These are phyloP conservation scores for Emericellopsis cladophorae DNA, from an alignment of 2,329 filamentous ascomycete genomes.

Conservation along the genomic window DNA sequence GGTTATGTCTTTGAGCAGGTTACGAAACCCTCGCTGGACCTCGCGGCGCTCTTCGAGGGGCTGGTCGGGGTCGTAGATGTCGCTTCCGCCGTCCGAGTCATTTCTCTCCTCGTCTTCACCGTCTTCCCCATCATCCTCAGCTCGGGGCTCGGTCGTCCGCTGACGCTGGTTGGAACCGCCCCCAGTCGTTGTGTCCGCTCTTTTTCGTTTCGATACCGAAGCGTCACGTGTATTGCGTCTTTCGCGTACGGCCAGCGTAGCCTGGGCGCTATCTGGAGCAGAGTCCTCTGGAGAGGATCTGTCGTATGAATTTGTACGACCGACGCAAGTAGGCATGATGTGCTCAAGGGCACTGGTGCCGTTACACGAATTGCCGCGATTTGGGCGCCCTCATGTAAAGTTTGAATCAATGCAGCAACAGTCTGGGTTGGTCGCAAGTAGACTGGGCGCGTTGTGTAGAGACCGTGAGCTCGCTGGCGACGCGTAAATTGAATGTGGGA, in stretches of 20 bases:
- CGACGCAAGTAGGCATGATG: no score
- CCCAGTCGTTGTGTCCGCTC: slow-evolving; percentile 11
- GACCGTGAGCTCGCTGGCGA: no score
- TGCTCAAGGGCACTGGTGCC: no score
- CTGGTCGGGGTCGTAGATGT: slow-evolving; percentile 73
- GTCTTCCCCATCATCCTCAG: slow-evolving; percentile 2
- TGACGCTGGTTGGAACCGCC: slow-evolving; percentile 10
- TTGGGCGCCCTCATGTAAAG: no score
- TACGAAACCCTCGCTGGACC: slow-evolving; percentile 57
- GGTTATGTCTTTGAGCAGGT: slow-evolving; percentile 43
- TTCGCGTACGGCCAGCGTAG: slow-evolving; percentile 8
- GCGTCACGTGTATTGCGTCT: slow-evolving; percentile 6
- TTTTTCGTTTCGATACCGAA: slow-evolving; percentile 19
- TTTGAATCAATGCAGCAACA: no score
- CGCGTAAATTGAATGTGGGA: no score
- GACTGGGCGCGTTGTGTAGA: no score
- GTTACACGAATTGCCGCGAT: no score
- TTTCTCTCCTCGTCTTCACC: slow-evolving; percentile 6
- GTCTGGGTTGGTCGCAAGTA: no score
- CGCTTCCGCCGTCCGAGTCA: slow-evolving; percentile 11
- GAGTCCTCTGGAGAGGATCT: no score
- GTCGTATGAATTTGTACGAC: no score
- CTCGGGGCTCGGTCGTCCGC: slow-evolving; percentile 10
- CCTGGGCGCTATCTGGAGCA: slow-evolving; percentile 4
- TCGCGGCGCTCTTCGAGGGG: slow-evolving; percentile 58